phyloP scores from a whole-genome alignment of 495 filamentous ascomycete species.

The Parmelia sp. region DNA sequence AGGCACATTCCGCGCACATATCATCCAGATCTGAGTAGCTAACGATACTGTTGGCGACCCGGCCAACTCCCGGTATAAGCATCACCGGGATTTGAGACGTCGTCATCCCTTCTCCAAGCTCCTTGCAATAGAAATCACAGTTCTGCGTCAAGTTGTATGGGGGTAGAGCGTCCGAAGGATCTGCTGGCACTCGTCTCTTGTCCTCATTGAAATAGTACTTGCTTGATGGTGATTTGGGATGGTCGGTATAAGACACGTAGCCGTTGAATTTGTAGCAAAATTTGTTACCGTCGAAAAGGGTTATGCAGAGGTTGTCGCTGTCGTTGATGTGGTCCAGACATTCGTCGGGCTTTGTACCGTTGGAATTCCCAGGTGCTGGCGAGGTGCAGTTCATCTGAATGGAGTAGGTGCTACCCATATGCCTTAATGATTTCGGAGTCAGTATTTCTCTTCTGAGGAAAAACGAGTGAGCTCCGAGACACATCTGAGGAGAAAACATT shows the following conservation, averaged over 20 bases:
- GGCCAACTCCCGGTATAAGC: not conserved
- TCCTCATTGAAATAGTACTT: not conserved
- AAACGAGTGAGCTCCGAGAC: too few species aligned
- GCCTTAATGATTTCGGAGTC: too few species aligned
- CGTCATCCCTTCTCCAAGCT: not conserved
- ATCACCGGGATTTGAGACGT: not conserved
- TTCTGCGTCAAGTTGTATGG: not conserved
- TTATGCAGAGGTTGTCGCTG: not conserved
- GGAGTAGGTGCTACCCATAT: not conserved
- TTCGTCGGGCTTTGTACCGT: not conserved
- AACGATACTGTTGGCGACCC: not conserved
- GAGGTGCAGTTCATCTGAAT: not conserved
- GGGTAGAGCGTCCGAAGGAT: not conserved
- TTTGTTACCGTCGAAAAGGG: not conserved
- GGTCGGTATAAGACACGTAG: not conserved
- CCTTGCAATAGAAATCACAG: not conserved
- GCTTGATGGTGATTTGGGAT: not conserved
- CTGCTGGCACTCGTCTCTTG: not conserved
- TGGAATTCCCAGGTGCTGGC: not conserved
- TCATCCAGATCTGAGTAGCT: constrained; percentile 1
- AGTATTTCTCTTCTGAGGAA: too few species aligned
- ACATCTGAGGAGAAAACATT: too few species aligned
- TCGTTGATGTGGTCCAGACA: not conserved
- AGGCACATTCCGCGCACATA: not conserved
- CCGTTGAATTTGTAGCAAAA: constrained; percentile 4